Evolutionary conservation across 2,329 filamentous ascomycete species (phyloP).

Genomic region (Aspergillus calidoustus): DNA sequence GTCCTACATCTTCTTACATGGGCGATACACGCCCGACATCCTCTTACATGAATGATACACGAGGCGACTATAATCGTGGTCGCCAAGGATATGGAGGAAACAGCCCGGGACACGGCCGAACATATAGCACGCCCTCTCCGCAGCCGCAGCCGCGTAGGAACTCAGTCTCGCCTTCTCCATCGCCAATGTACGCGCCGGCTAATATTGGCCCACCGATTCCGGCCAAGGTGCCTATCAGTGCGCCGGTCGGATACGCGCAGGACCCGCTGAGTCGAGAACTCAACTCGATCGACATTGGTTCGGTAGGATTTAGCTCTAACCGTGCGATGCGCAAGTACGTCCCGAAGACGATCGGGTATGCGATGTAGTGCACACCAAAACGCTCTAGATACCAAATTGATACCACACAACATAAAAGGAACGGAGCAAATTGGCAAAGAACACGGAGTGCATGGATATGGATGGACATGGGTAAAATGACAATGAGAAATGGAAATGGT

Average conservation of each 20-base stretch:
- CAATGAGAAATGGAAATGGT: background rate
- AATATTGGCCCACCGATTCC: constrained; percentile 46
- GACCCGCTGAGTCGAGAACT: constrained; percentile 63
- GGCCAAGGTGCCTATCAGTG: constrained; percentile 47
- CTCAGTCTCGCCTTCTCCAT: constrained; percentile 38
- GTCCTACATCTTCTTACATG: constrained; percentile 16
- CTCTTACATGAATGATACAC: constrained; percentile 15
- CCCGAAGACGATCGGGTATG: constrained; percentile 37
- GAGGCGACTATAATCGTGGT: constrained; percentile 25
- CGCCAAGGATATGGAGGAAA: constrained; percentile 25
- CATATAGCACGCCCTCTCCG: constrained; percentile 31
- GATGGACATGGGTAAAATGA: background rate
- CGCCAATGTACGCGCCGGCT: constrained; percentile 38
- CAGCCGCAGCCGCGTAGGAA: constrained; percentile 30
- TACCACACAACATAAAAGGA: background rate
- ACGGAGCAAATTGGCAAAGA: background rate
- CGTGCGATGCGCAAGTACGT: constrained; percentile 39
- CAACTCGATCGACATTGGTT: constrained; percentile 55
- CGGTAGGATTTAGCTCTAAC: constrained; percentile 34
- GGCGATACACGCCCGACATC: constrained; percentile 17
- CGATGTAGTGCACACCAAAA: constrained; percentile 24
- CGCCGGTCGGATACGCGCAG: constrained; percentile 37
- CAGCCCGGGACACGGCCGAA: constrained; percentile 24
- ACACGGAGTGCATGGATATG: constrained; percentile 12
- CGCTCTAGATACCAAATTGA: background rate